A percentile compares a stretch with the other conserved stretches of the same genome.
Evolutionary conservation across 2,329 filamentous ascomycete species (phyloP).

Genomic region (Ophiostoma ips): DNA sequence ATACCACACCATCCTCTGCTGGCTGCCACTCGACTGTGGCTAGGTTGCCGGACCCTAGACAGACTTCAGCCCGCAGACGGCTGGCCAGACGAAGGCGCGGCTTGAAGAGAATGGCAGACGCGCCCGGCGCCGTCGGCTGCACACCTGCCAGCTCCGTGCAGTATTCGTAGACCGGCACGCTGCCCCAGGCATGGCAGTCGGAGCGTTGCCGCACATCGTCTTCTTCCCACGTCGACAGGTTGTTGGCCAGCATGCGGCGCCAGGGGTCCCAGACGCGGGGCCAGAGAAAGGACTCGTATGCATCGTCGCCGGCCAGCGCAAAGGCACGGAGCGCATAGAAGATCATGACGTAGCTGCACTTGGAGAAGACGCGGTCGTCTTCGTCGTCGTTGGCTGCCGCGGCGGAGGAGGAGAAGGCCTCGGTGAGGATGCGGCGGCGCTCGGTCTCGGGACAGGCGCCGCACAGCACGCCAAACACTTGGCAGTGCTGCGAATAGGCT

Average conservation of each 20-base stretch:
- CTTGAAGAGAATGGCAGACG: slow-evolving; percentile 16
- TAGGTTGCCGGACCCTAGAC: slow-evolving; percentile 16
- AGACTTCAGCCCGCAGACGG: slow-evolving; percentile 16
- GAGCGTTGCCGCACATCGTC: slow-evolving; percentile 28
- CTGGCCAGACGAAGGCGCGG: slow-evolving; percentile 17
- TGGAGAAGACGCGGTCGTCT: slow-evolving; percentile 16
- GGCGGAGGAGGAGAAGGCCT: slow-evolving; percentile 18
- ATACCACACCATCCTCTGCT: not conserved
- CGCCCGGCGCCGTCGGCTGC: slow-evolving; percentile 11
- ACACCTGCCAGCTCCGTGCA: slow-evolving; percentile 22
- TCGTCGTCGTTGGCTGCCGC: too few species aligned
- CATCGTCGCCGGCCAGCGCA: slow-evolving; percentile 17
- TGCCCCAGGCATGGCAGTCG: slow-evolving; percentile 31
- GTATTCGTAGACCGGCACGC: slow-evolving; percentile 28
- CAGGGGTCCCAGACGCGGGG: slow-evolving; percentile 22
- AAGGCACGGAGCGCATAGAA: slow-evolving; percentile 28
- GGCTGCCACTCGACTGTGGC: slow-evolving; percentile 15
- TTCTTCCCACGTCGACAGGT: slow-evolving; percentile 28
- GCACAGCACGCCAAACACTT: slow-evolving; percentile 23
- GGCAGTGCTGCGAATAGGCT: slow-evolving; percentile 23
- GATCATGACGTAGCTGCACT: slow-evolving; percentile 25
- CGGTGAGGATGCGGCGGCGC: slow-evolving; percentile 16
- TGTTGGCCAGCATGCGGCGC: slow-evolving; percentile 23
- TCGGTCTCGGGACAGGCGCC: slow-evolving; percentile 18
- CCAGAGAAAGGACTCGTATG: slow-evolving; percentile 23